Evolutionary conservation across 768 basidiomycete genomes (phyloP).

Genomic region (Tricholoma hemisulphureum): DNA sequence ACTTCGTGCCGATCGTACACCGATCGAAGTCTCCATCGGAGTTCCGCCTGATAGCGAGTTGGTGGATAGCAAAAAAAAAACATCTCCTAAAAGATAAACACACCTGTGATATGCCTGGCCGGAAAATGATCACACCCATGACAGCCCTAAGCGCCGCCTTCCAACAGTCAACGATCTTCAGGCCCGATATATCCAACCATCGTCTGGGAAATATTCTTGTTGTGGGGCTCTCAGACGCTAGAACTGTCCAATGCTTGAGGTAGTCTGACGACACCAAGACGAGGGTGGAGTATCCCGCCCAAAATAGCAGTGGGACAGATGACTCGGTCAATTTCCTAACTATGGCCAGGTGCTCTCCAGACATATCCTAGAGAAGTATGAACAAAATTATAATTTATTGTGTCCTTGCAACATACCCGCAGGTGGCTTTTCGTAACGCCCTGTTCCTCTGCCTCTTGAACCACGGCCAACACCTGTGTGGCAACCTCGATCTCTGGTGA

Average conservation of each 20-base stretch:
- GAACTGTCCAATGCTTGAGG: slow-evolving; percentile 55
- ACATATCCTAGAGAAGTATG: slow-evolving; percentile 13
- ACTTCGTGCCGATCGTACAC: slow-evolving; percentile 79
- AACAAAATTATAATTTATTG: neutral
- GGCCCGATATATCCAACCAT: slow-evolving; percentile 75
- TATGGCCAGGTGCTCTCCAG: slow-evolving; percentile 27
- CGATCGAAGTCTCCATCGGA: slow-evolving; percentile 67
- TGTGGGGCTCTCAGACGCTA: slow-evolving; percentile 43
- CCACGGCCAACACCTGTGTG: slow-evolving; percentile 34
- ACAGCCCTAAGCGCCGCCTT: slow-evolving; percentile 69
- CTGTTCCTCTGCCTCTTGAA: slow-evolving; percentile 34
- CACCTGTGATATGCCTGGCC: slow-evolving; percentile 76
- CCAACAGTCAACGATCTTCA: slow-evolving; percentile 62
- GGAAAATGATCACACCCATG: slow-evolving; percentile 60
- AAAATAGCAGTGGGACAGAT: slow-evolving; percentile 57
- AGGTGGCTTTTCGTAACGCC: slow-evolving; percentile 41
- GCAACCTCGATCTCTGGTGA: slow-evolving; percentile 29
- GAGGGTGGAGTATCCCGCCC: slow-evolving; percentile 59
- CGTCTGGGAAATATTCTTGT: slow-evolving; percentile 61
- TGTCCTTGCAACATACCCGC: slow-evolving; percentile 27
- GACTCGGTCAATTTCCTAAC: slow-evolving; percentile 44
- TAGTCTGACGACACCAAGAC: slow-evolving; percentile 56
- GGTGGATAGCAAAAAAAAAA: neutral
- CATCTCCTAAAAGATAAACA: slow-evolving; percentile 14
- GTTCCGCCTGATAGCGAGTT: slow-evolving; percentile 48